Conservation (phyloP, 2,329 filamentous ascomycete species). For the Xylaria sp. region DNA sequence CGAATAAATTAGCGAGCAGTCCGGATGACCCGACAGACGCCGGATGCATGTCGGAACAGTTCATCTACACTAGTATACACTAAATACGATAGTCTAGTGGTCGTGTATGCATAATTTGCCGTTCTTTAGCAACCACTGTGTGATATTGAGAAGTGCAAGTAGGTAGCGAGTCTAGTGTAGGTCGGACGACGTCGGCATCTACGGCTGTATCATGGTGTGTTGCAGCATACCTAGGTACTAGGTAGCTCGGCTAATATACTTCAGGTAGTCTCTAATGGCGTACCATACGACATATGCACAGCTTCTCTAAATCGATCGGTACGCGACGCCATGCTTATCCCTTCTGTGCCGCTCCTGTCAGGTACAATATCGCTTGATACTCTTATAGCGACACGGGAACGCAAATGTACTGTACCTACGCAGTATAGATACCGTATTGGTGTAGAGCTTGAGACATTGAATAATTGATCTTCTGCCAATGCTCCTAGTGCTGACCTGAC, state of each 20-base stretch:
- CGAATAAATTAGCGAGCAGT: neutral
- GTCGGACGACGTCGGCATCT: neutral
- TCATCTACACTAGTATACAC: neutral
- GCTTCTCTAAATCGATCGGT: neutral
- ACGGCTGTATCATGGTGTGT: conserved; percentile 7
- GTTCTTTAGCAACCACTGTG: neutral
- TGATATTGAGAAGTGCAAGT: conserved; percentile 18
- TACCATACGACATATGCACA: neutral
- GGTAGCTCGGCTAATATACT: conserved; percentile 6
- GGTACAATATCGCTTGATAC: neutral
- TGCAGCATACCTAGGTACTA: too few relatives aligned
- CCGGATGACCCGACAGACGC: conserved; percentile 7
- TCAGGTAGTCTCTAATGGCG: conserved; percentile 11
- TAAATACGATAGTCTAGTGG: neutral
- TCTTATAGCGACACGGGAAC: neutral
- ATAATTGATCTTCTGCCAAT: neutral
- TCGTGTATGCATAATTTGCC: too few relatives aligned
- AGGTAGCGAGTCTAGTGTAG: neutral
- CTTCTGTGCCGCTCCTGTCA: conserved; percentile 5
- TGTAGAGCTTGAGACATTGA: neutral
- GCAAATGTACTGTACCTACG: neutral
- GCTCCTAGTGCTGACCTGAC: neutral
- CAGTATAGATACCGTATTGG: neutral
- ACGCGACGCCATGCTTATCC: conserved; percentile 2
- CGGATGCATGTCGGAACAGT: neutral